Evolutionary conservation across 2,329 filamentous ascomycete genomes (phyloP).

Genomic region (Leptographium lundbergii): DNA sequence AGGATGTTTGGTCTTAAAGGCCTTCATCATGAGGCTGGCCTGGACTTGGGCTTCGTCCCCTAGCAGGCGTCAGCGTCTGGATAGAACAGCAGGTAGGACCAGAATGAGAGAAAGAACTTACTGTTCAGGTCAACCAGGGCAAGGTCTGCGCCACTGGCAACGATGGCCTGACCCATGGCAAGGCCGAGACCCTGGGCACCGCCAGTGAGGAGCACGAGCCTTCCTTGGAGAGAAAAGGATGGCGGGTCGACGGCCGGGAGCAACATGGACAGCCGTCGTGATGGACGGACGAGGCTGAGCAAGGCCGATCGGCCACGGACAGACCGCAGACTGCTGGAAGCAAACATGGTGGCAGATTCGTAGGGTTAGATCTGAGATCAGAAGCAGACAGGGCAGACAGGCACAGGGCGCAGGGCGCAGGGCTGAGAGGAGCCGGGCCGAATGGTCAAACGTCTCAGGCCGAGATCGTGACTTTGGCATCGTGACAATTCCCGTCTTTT

Average conservation of each 20-base stretch:
- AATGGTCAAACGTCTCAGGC: too few relatives aligned
- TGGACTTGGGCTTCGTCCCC: conserved; percentile 75
- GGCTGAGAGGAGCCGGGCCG: too few relatives aligned
- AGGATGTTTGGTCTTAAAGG: conserved; percentile 71
- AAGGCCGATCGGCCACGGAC: neutral
- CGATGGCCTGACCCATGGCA: conserved; percentile 85
- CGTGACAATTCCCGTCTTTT: too few relatives aligned
- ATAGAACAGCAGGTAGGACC: neutral
- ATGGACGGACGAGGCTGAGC: neutral
- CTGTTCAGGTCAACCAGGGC: conserved; percentile 92
- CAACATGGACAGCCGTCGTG: neutral
- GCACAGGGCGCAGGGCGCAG: too few relatives aligned
- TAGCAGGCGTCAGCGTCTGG: conserved; percentile 20
- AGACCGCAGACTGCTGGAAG: neutral
- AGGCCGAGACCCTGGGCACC: conserved; percentile 80
- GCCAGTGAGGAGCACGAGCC: conserved; percentile 76
- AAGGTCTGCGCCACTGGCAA: conserved; percentile 76
- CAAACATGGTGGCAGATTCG: neutral
- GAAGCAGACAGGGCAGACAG: too few relatives aligned
- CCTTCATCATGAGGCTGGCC: conserved; percentile 58
- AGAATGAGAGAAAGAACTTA: conserved; percentile 21
- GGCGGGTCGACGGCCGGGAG: neutral
- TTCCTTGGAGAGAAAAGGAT: conserved; percentile 48
- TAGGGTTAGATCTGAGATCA: too few relatives aligned
- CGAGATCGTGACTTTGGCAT: too few relatives aligned